phyloP scores from a whole-genome alignment of 1,284 basidiomycete genomes.

The Cystobasidium pallidum region DNA sequence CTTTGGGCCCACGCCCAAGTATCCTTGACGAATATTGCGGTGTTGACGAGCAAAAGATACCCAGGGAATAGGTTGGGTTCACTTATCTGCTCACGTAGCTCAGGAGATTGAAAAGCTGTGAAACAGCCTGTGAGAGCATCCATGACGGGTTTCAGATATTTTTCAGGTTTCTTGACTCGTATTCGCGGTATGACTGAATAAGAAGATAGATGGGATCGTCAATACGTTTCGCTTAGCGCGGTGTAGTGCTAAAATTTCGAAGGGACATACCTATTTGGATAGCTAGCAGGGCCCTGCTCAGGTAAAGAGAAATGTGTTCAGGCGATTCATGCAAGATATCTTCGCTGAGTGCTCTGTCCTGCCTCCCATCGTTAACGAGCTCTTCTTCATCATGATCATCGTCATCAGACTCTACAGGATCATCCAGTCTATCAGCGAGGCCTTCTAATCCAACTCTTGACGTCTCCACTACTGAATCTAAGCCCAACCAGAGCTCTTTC shows the following conservation, averaged over 20 bases:
- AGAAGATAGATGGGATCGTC: background rate
- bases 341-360: background rate
- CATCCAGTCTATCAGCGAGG: background rate
- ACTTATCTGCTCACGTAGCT: background rate
- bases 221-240: no score
- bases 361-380: background rate
- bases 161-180: conserved; percentile 17
- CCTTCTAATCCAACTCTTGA: conserved; percentile 10
- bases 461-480: conserved; percentile 20
- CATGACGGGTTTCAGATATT: conserved; percentile 11
- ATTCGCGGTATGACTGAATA: conserved; percentile 18
- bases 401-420: background rate
- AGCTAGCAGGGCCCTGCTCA: conserved; percentile 8
- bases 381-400: no score
- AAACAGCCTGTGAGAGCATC: conserved; percentile 10
- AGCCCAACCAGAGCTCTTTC: conserved; percentile 18
- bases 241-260: no score
- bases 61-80: background rate
- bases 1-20: background rate
- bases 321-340: background rate
- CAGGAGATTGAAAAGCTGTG: background rate
- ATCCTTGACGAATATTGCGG: background rate
- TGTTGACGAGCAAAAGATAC: background rate
- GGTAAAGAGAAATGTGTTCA: conserved; percentile 10
- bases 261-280: conserved; percentile 9